Percentiles rank a stretch among this genome's conserved stretches.
Conservation (phyloP, 768 basidiomycete genomes). For the Lactarius indigo region DNA sequence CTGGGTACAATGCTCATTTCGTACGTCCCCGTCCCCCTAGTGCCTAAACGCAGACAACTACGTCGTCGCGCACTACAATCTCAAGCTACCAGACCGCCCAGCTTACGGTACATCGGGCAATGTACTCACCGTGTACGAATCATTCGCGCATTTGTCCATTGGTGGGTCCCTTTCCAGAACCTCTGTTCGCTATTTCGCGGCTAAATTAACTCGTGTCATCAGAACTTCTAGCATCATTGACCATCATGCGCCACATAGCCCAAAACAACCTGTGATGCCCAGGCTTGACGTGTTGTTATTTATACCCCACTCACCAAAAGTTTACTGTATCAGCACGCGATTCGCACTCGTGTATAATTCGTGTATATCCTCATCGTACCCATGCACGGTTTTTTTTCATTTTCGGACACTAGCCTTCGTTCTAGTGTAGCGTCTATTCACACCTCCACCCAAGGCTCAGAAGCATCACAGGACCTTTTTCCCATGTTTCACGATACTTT, state of each 20-base stretch:
- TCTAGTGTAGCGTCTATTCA: not conserved
- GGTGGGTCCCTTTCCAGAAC: slow-evolving; percentile 39
- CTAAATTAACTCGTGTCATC: not conserved
- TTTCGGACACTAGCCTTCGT: not conserved
- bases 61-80: slow-evolving; percentile 63
- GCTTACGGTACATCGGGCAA: slow-evolving; percentile 63
- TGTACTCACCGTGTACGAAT: slow-evolving; percentile 55
- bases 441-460: not conserved
- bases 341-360: slow-evolving; percentile 3
- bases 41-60: slow-evolving; percentile 52
- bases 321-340: slow-evolving; percentile 6
- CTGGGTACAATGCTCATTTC: slow-evolving; percentile 1
- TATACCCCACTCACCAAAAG: not conserved
- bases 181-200: too few relatives aligned
- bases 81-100: slow-evolving; percentile 51
- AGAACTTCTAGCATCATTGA: slow-evolving; percentile 26
- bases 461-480: not conserved
- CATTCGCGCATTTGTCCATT: slow-evolving; percentile 47
- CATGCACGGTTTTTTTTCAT: not conserved
- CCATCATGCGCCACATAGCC: slow-evolving; percentile 28
- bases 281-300: not conserved
- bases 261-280: slow-evolving; percentile 24
- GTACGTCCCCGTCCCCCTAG: slow-evolving; percentile 34
- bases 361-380: not conserved
- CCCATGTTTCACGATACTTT: not conserved